phyloP scores from a whole-genome alignment of 495 filamentous ascomycete species.

The Zalerion maritima region DNA sequence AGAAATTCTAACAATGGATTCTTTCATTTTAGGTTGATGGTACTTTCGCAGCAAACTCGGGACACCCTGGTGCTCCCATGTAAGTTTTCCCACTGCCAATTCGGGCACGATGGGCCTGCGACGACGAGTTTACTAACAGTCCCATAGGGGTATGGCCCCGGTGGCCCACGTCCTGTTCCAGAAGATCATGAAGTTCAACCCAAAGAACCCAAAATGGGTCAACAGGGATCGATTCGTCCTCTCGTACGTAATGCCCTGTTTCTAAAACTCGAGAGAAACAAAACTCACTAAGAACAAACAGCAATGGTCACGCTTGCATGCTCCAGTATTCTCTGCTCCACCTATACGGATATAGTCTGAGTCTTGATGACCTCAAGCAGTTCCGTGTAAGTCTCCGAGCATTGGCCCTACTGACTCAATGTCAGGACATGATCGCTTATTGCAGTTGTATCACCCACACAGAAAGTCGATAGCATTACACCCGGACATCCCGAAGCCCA shows the following conservation, averaged over 20 bases:
- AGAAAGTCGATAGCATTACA: conserved; percentile 82
- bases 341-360: conserved; percentile 78
- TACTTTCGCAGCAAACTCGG: conserved; percentile 87
- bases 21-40: conserved; percentile 78
- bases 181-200: conserved; percentile 99
- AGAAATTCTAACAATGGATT: conserved; percentile 17
- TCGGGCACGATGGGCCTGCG: conserved; percentile 3
- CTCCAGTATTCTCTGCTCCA: conserved; percentile 97
- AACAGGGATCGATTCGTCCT: conserved; percentile 98
- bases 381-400: conserved; percentile 63
- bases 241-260: conserved; percentile 54
- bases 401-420: background rate
- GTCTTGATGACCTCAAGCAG: conserved; percentile 79
- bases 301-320: conserved; percentile 98
- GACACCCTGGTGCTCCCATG: conserved; percentile 97
- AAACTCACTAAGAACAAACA: no score
- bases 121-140: conserved; percentile 10
- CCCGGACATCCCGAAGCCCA: conserved; percentile 95
- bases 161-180: conserved; percentile 96
- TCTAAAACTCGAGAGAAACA: no score
- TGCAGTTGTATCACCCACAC: conserved; percentile 2
- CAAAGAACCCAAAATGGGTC: conserved; percentile 90
- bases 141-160: conserved; percentile 75
- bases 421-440: conserved; percentile 5
- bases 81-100: conserved; percentile 18